These are phyloP conservation scores for Chamaenerion angustifolium DNA, from an alignment of 345 rosid genomes.

Conservation along the genomic window DNA sequence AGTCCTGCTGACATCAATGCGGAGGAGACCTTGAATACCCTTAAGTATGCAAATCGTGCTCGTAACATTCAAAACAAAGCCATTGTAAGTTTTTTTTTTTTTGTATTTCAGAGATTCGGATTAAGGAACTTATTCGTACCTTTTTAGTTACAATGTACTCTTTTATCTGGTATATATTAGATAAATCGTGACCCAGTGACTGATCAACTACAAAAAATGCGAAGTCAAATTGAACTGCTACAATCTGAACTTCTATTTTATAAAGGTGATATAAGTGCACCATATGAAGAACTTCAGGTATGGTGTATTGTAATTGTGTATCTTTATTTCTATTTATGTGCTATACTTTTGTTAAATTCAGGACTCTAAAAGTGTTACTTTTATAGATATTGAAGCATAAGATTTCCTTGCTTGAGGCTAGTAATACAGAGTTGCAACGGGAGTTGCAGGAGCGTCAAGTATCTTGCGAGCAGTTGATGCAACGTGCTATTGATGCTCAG, in stretches of 20 bases:
- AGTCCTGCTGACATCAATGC: conserved; percentile 99
- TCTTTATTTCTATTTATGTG: background rate
- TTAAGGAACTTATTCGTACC: background rate
- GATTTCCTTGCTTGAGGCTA: conserved; percentile 70
- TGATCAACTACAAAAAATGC: conserved; percentile 73
- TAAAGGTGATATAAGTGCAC: conserved; percentile 47
- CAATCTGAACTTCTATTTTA: conserved; percentile 70
- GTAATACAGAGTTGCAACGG: conserved; percentile 59
- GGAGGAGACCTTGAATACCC: conserved; percentile 89
- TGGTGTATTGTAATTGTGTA: background rate
- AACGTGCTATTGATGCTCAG: conserved; percentile 80
- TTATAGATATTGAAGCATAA: conserved; percentile 77
- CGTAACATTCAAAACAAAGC: conserved; percentile 97
- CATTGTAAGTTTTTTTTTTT: conserved; percentile 43
- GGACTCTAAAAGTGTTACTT: background rate
- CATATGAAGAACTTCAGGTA: conserved; percentile 93
- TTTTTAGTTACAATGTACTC: background rate
- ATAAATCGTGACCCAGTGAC: conserved; percentile 87
- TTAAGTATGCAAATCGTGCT: conserved; percentile 95
- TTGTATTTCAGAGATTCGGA: background rate
- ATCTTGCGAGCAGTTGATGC: conserved; percentile 58
- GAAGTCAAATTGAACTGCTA: conserved; percentile 87
- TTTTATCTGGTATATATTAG: conserved; percentile 19
- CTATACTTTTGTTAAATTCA: background rate
- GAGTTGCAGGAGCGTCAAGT: conserved; percentile 63